phyloP scores from a whole-genome alignment of 208 protist genomes.

The Trichomonas gallinae region DNA sequence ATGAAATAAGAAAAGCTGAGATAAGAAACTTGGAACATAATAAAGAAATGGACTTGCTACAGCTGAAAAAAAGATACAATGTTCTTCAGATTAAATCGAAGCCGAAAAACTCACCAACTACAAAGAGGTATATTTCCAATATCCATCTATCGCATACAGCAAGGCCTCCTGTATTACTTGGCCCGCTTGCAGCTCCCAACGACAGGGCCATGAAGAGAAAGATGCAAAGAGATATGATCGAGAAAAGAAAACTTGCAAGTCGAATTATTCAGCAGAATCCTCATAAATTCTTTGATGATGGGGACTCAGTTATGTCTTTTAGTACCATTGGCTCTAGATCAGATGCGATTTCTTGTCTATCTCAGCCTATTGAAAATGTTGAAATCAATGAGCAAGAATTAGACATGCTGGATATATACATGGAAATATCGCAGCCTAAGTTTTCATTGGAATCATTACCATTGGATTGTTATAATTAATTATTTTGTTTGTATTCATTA shows the following conservation, averaged over 20 bases:
- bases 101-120: background rate
- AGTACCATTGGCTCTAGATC: background rate
- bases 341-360: background rate
- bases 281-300: background rate
- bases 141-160: background rate
- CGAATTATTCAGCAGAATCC: background rate
- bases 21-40: background rate
- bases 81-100: background rate
- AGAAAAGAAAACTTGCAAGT: background rate
- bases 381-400: background rate
- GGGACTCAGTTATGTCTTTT: background rate
- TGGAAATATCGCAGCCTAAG: background rate
- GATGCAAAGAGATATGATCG: background rate
- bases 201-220: background rate
- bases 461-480: background rate
- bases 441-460: background rate
- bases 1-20: background rate
- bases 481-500: no score
- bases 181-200: background rate
- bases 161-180: background rate
- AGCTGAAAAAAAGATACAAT: background rate
- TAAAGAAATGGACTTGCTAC: background rate
- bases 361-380: background rate
- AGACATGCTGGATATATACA: background rate
- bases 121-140: background rate